phyloP scores from a whole-genome alignment of 164 flowering plant species.

The Annona cherimola region DNA sequence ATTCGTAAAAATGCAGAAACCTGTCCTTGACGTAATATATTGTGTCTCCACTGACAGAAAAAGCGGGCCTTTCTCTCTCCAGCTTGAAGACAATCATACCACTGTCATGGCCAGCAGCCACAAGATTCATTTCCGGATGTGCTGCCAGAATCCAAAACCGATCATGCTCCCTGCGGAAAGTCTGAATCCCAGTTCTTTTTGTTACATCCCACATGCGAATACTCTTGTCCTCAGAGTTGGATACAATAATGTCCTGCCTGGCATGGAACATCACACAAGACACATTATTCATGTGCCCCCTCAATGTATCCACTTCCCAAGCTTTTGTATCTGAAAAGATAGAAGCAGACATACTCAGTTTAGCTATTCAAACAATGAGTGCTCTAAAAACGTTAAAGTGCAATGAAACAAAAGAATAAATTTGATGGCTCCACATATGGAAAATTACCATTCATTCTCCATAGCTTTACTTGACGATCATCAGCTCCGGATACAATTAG shows the following conservation, averaged over 20 bases:
- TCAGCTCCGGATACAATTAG: slow-evolving; percentile 82
- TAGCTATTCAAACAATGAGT: background rate
- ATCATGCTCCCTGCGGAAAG: slow-evolving; percentile 87
- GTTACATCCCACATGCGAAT: slow-evolving; percentile 83
- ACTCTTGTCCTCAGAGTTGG: slow-evolving; percentile 88
- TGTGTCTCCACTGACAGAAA: slow-evolving; percentile 67
- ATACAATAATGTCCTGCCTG: slow-evolving; percentile 64
- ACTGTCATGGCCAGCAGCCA: slow-evolving; percentile 95
- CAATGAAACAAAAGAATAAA: background rate
- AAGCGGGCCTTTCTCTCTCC: slow-evolving; percentile 91
- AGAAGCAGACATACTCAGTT: background rate
- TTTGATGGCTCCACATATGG: background rate
- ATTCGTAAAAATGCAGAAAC: slow-evolving; percentile 66
- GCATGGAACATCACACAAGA: slow-evolving; percentile 90
- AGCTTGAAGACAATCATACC: slow-evolving; percentile 87
- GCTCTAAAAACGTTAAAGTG: background rate
- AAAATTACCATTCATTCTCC: slow-evolving; percentile 92
- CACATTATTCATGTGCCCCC: slow-evolving; percentile 92
- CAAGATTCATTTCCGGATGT: slow-evolving; percentile 76
- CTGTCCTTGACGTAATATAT: slow-evolving; percentile 73
- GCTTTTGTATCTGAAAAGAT: slow-evolving; percentile 79
- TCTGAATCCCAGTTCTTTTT: slow-evolving; percentile 82
- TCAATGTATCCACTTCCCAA: slow-evolving; percentile 87
- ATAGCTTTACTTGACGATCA: slow-evolving; percentile 93
- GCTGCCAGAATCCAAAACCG: slow-evolving; percentile 76